Evolutionary conservation across 2,329 filamentous ascomycete genomes (phyloP), one percentile per base, ranked within the genome.

Genomic region (Talaromyces atroroseus): DNA sequence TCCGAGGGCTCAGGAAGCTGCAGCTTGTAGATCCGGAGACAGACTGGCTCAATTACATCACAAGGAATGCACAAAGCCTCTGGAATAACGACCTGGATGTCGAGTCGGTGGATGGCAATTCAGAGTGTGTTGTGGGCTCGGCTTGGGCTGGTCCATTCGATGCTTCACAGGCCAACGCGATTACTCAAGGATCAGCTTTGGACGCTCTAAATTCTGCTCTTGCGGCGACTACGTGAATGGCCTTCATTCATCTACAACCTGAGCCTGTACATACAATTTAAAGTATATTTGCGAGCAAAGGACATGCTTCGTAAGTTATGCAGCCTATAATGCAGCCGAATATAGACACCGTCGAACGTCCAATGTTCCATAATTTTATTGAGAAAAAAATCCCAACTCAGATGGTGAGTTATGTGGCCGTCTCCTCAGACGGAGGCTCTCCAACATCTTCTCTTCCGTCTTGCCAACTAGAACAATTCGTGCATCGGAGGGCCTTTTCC

Each of bases 31-130:
- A 74, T 2, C 78, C 79, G 0, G 72, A 78, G 34, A 64, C 72
- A 1, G 67, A 67, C 18, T 84, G 82, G 64, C 71, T 70, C 16
- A 65, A 71, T 1, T 83, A 83, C 59, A 78, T 89, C 58, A 68
- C 77, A 51, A 71, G 67, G 26, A 88, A 88, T 61, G 85, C 85
- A n/a, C 74, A 86, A 60, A 79, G 78, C 45, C 81, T 88, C 57
- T 88, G 85, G 86, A 66, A 66, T 24, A 78, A 80, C 38, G 74
- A 82, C 65, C 76, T 59, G 12, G 21, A 53, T 21, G 44, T 59
- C 20, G 34, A 46, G 46, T 49, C 53, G 24, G 26, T 52, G 14
- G 32, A 58, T 44, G 45, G 38, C n/a, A 6, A 56, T 1, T 52
- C 44, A 14, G 55, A 42, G 21, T 57, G 58, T 36, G 26, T 29